Base-by-base conservation (phyloP, 2,329 filamentous ascomycete species). In the Ceratocystiopsis sp. region DNA sequence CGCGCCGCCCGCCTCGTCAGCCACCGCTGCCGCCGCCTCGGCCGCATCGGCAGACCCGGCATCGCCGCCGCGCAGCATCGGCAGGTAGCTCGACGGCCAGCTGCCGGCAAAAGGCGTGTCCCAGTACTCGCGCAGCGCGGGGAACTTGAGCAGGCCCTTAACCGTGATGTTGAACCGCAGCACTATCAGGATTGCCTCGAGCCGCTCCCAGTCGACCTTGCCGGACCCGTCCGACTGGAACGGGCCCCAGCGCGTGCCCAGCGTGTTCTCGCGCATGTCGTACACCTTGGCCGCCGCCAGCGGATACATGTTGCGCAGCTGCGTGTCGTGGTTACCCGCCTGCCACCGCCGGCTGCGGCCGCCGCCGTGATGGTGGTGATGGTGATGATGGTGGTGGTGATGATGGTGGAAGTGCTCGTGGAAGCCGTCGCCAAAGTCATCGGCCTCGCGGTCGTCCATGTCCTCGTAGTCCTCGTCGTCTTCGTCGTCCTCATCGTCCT, bases 131-230 rank as follows among this genome's bases (percentile, higher is more conserved):
- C 58, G 59, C 45, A 75, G 69, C 3, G 70, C 59, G 2, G 62
- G 61, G 16, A 63, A 62, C 9, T 53, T 53, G 34, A 64, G 58
- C 11, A 67, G 55, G 13, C 63, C 59, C 49, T 72, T 69, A 11
- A 58, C 54, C 35, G 62, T 58, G 42, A 81, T 64, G 54, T 84
- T 85, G 53, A 71, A 67, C 4, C 70, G 71, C 4, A 87, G 58
- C 2, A 80, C 73, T 4, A 86, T 63, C 66, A 85, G 73, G 43
- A 50, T 71, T 10, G 79, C 76, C 58, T 87, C 82, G 12, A 86
- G 61, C 61, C 82, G 84, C 58, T 87, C 80, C 83, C 83, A 89
- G 57, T 89, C 81, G 0, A 84, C 77, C 6, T 60, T 58, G 42
- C 66, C 67, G 3, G 64, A 68, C 2, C 69, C 73, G 53, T 86